A percentile compares a stretch with the other conserved stretches of the same genome.
Conservation (phyloP, 2,329 filamentous ascomycete genomes). For the Penicillium sp. region DNA sequence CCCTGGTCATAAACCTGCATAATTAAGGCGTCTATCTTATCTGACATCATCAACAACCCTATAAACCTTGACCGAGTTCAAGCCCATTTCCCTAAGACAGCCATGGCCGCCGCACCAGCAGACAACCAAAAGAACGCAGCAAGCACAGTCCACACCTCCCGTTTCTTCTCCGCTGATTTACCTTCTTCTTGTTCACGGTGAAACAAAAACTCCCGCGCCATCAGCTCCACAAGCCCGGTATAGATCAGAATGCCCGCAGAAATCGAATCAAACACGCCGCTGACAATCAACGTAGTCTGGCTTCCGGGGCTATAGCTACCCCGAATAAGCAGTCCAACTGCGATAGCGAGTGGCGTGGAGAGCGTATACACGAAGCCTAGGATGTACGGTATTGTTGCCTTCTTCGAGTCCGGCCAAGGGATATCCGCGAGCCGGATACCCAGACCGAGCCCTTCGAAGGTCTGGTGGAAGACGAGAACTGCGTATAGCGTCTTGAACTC, state of each 20-base stretch:
- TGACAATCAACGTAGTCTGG: neutral
- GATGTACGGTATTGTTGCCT: neutral
- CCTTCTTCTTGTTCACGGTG: neutral
- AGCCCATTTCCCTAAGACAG: slow-evolving; percentile 58
- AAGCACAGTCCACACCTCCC: slow-evolving; percentile 25
- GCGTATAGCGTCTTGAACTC: slow-evolving; percentile 64
- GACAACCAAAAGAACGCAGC: slow-evolving; percentile 50
- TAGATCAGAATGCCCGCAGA: neutral
- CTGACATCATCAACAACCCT: no score
- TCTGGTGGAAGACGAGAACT: slow-evolving; percentile 67
- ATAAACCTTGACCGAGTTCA: slow-evolving; percentile 22
- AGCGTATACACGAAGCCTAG: neutral
- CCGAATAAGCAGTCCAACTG: neutral
- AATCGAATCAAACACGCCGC: neutral
- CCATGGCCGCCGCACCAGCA: slow-evolving; percentile 53
- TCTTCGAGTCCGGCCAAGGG: slow-evolving; percentile 15
- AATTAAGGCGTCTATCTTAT: no score
- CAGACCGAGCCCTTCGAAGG: slow-evolving; percentile 67
- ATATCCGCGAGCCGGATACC: slow-evolving; percentile 58
- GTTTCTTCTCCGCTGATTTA: no score
- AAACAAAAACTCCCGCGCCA: neutral
- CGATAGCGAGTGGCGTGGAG: neutral
- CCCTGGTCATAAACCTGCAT: no score
- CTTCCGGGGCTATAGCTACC: neutral
- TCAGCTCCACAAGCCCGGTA: neutral